Base-by-base conservation (phyloP, 306 rosid genomes). In the Crotalaria pallida region DNA sequence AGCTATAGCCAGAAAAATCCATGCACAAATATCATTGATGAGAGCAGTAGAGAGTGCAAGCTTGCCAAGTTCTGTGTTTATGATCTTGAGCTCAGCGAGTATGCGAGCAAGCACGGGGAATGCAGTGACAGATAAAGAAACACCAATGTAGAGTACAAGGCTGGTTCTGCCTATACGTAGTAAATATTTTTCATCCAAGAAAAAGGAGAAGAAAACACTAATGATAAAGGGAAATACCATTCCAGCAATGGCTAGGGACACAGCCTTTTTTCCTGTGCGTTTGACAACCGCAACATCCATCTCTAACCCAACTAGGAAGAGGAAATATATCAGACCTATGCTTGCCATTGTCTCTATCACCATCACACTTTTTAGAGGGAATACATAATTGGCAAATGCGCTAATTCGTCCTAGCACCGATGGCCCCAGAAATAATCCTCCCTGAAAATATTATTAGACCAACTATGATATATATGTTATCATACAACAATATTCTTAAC, bases 371-470 rank as follows among this genome's bases (percentile, higher is more conserved):
- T 84, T 85, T 41, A 86, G 62, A 38, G 96, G 98, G 73, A 92
- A 92, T 1, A 92, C 9, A 0, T 31, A 1, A 23, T 44, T 59
- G 4, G 82, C 86, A 77, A 88, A 88, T 10, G 0, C 10, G 0
- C 16, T 1, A 57, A 44, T 59, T 64, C 81, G 83, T 10, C 96
- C 98, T 3, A 92, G 65, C 27, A 79, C 80, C 15, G 98, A 92
- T 19, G 98, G 98, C 29, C 98, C 98, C 58, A 92, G 71, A 5
- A 90, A n/a, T 31, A 92, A 79, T 65, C 98, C 96, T 49, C 96
- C 98, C 96, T 92, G 77, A 3, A 67, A 5, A 21, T 4, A 55
- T 66, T 40, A 26, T 29, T 16, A 48, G 5, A 23, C n/a, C 29
- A 44, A 0, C 9, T 27, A 49, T 19, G 13, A 49, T n/a, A n/a